These are phyloP conservation scores for Hordeum pubiflorum DNA, from an alignment of 202 grass and related monocot genomes.

Conservation along the genomic window DNA sequence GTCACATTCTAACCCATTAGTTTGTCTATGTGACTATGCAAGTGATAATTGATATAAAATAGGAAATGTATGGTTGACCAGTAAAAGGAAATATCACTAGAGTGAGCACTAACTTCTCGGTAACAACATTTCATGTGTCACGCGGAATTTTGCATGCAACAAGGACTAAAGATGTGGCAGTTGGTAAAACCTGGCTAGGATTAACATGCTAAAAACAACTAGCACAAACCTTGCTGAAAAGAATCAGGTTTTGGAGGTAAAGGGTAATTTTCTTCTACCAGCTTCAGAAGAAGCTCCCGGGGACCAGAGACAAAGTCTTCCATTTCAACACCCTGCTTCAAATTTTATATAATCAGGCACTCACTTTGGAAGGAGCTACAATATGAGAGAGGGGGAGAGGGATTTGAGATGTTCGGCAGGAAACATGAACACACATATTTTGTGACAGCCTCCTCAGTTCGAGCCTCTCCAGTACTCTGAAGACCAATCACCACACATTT, in stretches of 20 bases:
- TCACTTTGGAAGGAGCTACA: slow-evolving; percentile 4
- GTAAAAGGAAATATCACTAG: slow-evolving; percentile 14
- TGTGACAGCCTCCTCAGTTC: slow-evolving; percentile 89
- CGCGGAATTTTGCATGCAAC: not conserved
- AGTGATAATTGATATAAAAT: not conserved
- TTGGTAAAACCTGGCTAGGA: not conserved
- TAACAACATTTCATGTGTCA: slow-evolving; percentile 11
- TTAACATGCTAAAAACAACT: slow-evolving; percentile 24
- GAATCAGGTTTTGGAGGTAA: slow-evolving; percentile 72
- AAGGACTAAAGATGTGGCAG: slow-evolving; percentile 2
- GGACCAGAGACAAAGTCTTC: slow-evolving; percentile 98
- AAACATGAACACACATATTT: slow-evolving; percentile 80
- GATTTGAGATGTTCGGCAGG: not conserved
- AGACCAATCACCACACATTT: slow-evolving; percentile 99
- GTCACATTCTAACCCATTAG: not conserved
- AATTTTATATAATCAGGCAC: slow-evolving; percentile 30
- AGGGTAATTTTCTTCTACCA: slow-evolving; percentile 95
- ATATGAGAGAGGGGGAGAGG: not conserved
- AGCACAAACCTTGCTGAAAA: slow-evolving; percentile 52
- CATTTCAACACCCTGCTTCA: slow-evolving; percentile 83
- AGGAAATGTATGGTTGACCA: slow-evolving; percentile 8
- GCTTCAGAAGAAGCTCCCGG: slow-evolving; percentile 86
- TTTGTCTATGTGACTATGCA: not conserved
- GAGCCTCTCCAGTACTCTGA: slow-evolving; percentile 99
- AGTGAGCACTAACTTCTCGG: not conserved